These are phyloP conservation scores for Spergularia marina DNA, from an alignment of 148 eudicot genomes.

Conservation along the genomic window DNA sequence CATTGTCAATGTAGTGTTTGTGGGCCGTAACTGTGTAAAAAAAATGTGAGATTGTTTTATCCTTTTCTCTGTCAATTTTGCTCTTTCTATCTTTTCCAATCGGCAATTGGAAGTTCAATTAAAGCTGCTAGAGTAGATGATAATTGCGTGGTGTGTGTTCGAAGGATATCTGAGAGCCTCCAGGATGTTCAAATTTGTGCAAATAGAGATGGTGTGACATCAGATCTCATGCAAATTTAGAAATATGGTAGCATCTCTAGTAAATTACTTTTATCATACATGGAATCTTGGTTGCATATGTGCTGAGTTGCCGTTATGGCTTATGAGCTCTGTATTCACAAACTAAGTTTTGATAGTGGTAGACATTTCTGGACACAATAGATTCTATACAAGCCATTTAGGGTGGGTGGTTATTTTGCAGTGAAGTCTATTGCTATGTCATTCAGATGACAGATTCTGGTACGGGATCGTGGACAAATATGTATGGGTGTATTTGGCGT, in stretches of 20 bases:
- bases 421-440: not conserved
- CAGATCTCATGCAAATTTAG: not conserved
- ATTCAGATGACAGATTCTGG: slow-evolving; percentile 1
- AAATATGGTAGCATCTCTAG: not conserved
- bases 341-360: not conserved
- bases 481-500: not conserved
- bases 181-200: slow-evolving; percentile 16
- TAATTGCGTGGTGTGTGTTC: slow-evolving; percentile 10
- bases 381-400: not conserved
- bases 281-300: not conserved
- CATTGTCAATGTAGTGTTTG: slow-evolving; percentile 77
- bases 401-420: not conserved
- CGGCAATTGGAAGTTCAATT: slow-evolving; percentile 8
- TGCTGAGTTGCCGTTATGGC: not conserved
- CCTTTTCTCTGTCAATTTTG: slow-evolving; percentile 22
- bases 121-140: slow-evolving; percentile 18
- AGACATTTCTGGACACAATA: not conserved
- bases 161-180: slow-evolving; percentile 8
- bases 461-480: not conserved
- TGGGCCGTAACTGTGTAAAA: slow-evolving; percentile 15
- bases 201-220: not conserved
- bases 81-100: slow-evolving; percentile 6
- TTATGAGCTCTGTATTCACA: not conserved
- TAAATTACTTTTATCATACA: not conserved
- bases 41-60: slow-evolving; percentile 24